A percentile compares a stretch with the other conserved stretches of the same genome.
Conservation (phyloP, 1,139 yeast species). For the Nakaseomyces kungkrabaensis region DNA sequence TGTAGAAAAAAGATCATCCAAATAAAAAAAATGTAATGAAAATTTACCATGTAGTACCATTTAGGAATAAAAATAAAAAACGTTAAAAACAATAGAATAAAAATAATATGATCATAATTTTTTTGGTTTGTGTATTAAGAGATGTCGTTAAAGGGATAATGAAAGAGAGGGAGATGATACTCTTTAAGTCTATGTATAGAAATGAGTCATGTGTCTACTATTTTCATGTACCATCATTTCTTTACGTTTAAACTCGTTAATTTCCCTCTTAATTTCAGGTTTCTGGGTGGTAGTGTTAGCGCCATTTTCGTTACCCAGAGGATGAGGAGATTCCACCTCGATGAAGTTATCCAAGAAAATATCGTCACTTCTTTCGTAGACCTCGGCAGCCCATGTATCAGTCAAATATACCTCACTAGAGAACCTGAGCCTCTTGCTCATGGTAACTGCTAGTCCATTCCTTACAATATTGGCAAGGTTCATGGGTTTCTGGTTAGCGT, state of each 20-base stretch:
- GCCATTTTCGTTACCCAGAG: slow-evolving; percentile 1
- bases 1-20: not conserved
- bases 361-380: slow-evolving; percentile 21
- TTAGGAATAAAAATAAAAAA: not conserved
- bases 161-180: not conserved
- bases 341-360: slow-evolving; percentile 18
- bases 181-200: slow-evolving; percentile 8
- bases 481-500: slow-evolving; percentile 6
- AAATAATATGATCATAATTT: too few species aligned
- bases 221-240: slow-evolving; percentile 27
- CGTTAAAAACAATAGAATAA: too few species aligned
- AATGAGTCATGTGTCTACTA: slow-evolving; percentile 24
- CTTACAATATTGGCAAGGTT: not conserved
- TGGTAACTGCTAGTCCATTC: not conserved
- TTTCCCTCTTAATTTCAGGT: slow-evolving; percentile 18
- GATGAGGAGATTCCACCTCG: slow-evolving; percentile 7
- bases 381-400: slow-evolving; percentile 19
- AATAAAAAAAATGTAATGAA: not conserved
- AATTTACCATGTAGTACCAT: not conserved
- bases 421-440: slow-evolving; percentile 9
- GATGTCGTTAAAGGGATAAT: not conserved
- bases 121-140: not conserved
- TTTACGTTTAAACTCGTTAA: slow-evolving; percentile 24
- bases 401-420: slow-evolving; percentile 14
- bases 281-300: slow-evolving; percentile 4